These are phyloP conservation scores for Backusella morwellensis DNA, from an alignment of 192 early-diverging fungal species.

Conservation along the genomic window DNA sequence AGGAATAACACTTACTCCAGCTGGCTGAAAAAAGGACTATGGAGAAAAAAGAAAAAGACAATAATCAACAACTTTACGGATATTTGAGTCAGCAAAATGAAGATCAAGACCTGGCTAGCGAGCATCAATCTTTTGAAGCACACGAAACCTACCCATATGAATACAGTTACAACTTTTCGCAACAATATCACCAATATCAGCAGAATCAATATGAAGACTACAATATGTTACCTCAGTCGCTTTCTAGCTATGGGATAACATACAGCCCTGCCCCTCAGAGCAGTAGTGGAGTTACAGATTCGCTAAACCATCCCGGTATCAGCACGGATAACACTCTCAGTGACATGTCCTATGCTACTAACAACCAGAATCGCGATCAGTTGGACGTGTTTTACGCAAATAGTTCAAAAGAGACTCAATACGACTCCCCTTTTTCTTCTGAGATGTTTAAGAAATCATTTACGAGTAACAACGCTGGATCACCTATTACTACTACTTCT, in stretches of 20 bases:
- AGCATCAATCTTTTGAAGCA: neutral
- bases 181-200: neutral
- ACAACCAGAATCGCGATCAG: neutral
- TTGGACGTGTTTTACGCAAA: neutral
- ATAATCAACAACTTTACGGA: neutral
- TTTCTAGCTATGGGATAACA: neutral
- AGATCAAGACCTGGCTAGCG: neutral
- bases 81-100: neutral
- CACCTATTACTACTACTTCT: too few species aligned
- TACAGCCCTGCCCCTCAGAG: neutral
- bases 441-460: neutral
- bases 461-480: neutral
- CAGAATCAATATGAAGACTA: neutral
- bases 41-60: neutral
- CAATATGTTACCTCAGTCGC: neutral
- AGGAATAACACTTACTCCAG: neutral
- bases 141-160: conserved; percentile 5
- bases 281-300: neutral
- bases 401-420: neutral
- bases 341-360: neutral
- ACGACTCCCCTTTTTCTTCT: neutral
- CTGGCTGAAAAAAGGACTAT: neutral
- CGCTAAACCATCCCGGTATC: neutral
- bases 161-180: conserved; percentile 1
- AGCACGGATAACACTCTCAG: neutral